Percentiles rank a stretch among this genome's conserved stretches.
Evolutionary conservation across 31 red algal species (phyloP).

Genomic region (Odonthalia washingtoniensis): DNA sequence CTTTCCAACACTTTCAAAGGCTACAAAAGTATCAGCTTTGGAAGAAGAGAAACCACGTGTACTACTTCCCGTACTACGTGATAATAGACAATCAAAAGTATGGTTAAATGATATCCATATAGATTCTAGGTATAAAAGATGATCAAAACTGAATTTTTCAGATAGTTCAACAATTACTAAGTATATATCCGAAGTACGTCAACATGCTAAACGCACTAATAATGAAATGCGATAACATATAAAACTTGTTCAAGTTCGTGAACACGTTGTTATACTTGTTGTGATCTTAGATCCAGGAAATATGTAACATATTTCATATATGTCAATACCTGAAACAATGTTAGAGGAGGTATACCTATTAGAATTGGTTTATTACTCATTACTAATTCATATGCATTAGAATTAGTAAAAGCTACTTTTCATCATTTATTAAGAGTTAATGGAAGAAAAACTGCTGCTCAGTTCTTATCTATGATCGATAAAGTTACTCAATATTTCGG

Average conservation of each 20-base stretch:
- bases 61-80: constrained; percentile 9
- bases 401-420: constrained; percentile 52
- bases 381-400: constrained; percentile 52
- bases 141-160: constrained; percentile 32
- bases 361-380: constrained; percentile 57
- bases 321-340: constrained; percentile 52
- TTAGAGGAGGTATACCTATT: constrained; percentile 60
- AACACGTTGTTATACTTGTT: constrained; percentile 50
- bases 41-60: constrained; percentile 35
- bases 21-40: background rate
- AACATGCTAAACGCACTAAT: background rate
- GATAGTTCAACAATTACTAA: background rate
- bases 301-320: constrained; percentile 49
- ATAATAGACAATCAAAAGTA: constrained; percentile 9
- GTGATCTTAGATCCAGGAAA: constrained; percentile 66
- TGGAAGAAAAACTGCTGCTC: constrained; percentile 52
- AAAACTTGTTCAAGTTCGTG: constrained; percentile 61
- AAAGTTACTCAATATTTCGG: constrained; percentile 74
- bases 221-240: constrained; percentile 11
- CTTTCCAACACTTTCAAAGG: background rate
- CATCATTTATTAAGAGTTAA: constrained; percentile 58
- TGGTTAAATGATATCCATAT: constrained; percentile 67
- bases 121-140: constrained; percentile 64
- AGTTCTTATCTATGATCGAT: constrained; percentile 62
- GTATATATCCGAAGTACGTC: constrained; percentile 19